Base-by-base conservation (phyloP, 2,329 filamentous ascomycete genomes). In the Beauveria rudraprayagi region DNA sequence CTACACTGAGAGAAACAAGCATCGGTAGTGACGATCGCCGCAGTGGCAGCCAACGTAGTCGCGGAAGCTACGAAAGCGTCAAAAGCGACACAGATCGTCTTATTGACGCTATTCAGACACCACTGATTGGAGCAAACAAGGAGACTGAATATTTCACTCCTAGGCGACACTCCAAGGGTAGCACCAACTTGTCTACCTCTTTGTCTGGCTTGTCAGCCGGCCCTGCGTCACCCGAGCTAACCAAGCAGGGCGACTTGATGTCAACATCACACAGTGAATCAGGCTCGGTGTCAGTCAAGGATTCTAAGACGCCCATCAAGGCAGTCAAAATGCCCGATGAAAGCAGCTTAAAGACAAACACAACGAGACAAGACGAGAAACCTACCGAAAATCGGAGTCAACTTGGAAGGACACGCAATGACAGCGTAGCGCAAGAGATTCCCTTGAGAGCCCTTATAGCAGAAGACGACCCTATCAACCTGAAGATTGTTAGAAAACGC, bases 391-490 rank as follows among this genome's bases (percentile, higher is more conserved):
- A 47, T 1, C 26, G 40, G 5, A 43, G 53, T 9, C 51, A 43
- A 9, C 8, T 50, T 6, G 41, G 40, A 19, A 34, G 48, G 5
- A 22, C 48, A 16, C 24, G 54, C 3, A 68, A 63, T 41, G 56
- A 51, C 22, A 61, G 54, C 17, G 17, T 57, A 3, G 28, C 22
- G 3, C 60, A 69, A 41, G 52, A 71, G 67, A 19, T 58, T 65
- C 14, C 62, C 46, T 10, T 61, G 65, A 79, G 82, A 19, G 84
- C 95, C 2, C 78, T 96, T 24, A 84, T 96, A 41, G 92, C 92
- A 0, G 92, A 96, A 69, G 92, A 96, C 66, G 91, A 96, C 67
- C 90, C 91, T 0, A 86, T 95, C 66, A 96, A 96, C 67, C 90
- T 90, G 73, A 88, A 86, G 62, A 90, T 96, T 47, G 76, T 96